Evolutionary conservation across 73 alveolate species (phyloP).

Genomic region (Paramecium biaurelia): DNA sequence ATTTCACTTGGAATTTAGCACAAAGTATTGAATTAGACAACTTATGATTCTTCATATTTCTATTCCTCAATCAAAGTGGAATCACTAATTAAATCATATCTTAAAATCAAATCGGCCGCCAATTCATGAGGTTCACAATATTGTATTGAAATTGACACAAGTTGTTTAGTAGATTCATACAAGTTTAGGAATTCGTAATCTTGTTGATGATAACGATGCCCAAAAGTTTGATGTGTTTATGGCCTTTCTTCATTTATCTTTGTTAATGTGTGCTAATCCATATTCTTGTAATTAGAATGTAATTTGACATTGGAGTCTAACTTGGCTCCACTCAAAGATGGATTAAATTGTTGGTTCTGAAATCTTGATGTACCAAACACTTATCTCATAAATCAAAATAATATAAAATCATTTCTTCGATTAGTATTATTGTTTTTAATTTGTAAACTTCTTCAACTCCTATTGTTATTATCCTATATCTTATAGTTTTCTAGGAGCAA

Average conservation of each 20-base stretch:
- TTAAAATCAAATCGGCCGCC: constrained; percentile 12
- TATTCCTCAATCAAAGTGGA: background rate
- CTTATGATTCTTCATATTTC: background rate
- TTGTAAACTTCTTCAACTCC: background rate
- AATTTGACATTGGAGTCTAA: background rate
- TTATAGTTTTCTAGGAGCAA: constrained; percentile 1
- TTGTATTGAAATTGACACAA: background rate
- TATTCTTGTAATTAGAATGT: background rate
- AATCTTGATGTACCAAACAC: background rate
- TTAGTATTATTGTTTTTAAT: background rate
- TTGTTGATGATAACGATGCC: background rate
- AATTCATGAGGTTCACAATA: background rate
- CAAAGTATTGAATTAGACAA: background rate
- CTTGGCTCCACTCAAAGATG: background rate
- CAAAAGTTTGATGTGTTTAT: background rate
- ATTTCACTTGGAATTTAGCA: background rate
- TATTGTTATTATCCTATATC: background rate
- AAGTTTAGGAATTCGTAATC: background rate
- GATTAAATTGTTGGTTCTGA: background rate
- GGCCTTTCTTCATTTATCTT: background rate
- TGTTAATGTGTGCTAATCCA: background rate
- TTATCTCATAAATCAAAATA: background rate
- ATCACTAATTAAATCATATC: background rate
- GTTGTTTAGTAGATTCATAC: background rate
- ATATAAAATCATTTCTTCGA: background rate